Evolutionary conservation across 1,139 yeast species (phyloP).

Genomic region (Suhomyces chickasaworum): DNA sequence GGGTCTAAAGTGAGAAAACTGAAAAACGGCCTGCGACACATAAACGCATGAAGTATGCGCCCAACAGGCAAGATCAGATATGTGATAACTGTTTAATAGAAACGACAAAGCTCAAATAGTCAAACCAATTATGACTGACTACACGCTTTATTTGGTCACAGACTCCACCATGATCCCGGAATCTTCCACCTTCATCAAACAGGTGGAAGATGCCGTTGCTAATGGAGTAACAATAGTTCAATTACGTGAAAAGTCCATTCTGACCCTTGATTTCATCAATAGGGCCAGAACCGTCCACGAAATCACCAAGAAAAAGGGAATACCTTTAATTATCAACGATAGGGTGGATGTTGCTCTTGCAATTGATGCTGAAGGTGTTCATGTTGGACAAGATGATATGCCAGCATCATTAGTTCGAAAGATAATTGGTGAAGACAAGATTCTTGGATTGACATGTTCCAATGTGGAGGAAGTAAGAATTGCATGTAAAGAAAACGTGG

Average conservation of each 20-base stretch:
- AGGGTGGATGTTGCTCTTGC: constrained; percentile 90
- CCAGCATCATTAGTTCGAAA: constrained; percentile 58
- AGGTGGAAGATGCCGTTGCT: constrained; percentile 61
- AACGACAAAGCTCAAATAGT: no score
- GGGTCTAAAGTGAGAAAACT: neutral
- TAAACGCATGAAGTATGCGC: neutral
- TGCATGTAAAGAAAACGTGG: constrained; percentile 55
- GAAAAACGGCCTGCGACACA: neutral
- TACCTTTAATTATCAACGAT: constrained; percentile 87
- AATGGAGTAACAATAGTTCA: constrained; percentile 85
- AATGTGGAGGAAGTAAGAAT: constrained; percentile 56
- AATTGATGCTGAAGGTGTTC: constrained; percentile 87
- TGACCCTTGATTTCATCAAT: constrained; percentile 66
- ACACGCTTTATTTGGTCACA: constrained; percentile 76
- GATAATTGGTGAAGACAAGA: constrained; percentile 70
- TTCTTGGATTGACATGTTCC: constrained; percentile 79
- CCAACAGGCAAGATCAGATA: neutral
- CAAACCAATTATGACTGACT: constrained; percentile 41
- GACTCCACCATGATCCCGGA: constrained; percentile 77
- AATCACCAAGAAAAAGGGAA: constrained; percentile 57
- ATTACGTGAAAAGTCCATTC: constrained; percentile 74
- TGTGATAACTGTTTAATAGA: neutral
- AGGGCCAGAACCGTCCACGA: constrained; percentile 63
- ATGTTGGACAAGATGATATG: constrained; percentile 94
- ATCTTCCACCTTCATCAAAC: constrained; percentile 57